These are phyloP conservation scores for Triglochin maritima DNA, from an alignment of 106 monocot species.

Conservation along the genomic window DNA sequence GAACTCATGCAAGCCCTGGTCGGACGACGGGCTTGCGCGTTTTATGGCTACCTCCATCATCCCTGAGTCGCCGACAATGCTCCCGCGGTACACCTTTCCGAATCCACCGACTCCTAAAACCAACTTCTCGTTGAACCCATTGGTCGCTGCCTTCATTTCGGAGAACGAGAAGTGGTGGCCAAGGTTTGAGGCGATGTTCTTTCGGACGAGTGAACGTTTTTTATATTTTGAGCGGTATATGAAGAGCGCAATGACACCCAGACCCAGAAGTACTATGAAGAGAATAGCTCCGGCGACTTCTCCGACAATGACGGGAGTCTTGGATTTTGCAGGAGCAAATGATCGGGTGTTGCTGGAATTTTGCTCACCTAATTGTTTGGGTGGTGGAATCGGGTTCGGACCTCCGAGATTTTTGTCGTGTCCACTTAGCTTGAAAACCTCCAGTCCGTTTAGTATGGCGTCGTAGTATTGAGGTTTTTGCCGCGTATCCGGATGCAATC, in stretches of 20 bases:
- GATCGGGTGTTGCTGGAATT: neutral
- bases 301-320: neutral
- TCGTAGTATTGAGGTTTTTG: slow-evolving; percentile 19
- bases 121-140: slow-evolving; percentile 47
- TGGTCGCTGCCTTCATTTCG: slow-evolving; percentile 60
- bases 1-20: slow-evolving; percentile 2
- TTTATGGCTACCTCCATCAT: neutral
- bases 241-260: slow-evolving; percentile 54
- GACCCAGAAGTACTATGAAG: too few relatives aligned
- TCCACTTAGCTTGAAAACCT: slow-evolving; percentile 37
- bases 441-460: slow-evolving; percentile 44
- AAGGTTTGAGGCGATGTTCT: slow-evolving; percentile 45
- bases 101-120: slow-evolving; percentile 71
- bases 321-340: neutral
- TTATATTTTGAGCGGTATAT: slow-evolving; percentile 41
- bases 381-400: slow-evolving; percentile 16
- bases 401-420: slow-evolving; percentile 33
- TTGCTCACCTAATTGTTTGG: too few relatives aligned
- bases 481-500: slow-evolving; percentile 16
- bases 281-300: slow-evolving; percentile 10
- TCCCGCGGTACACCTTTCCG: slow-evolving; percentile 61
- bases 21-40: neutral
- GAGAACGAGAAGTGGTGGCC: slow-evolving; percentile 64
- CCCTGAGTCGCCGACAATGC: neutral
- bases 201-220: slow-evolving; percentile 36